Conservation (phyloP, 1,284 basidiomycete species). For the Rhodotorula sp. region DNA sequence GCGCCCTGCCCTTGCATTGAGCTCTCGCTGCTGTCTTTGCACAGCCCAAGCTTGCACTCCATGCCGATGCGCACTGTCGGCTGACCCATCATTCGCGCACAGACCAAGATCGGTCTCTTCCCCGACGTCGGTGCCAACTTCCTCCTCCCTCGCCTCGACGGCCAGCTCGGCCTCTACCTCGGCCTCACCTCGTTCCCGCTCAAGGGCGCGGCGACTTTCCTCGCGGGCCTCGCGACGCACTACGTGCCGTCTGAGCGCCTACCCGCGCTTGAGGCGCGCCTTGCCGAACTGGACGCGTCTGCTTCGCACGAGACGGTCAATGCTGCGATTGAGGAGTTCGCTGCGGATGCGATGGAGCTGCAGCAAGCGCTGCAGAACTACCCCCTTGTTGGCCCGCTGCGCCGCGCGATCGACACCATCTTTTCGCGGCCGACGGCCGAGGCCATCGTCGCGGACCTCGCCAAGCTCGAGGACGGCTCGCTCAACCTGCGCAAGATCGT, state of each 20-base stretch:
- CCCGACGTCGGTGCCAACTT: slow-evolving; percentile 92
- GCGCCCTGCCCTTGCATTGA: background rate
- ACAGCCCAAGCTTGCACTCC: background rate
- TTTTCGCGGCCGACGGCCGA: slow-evolving; percentile 72
- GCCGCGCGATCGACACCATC: slow-evolving; percentile 73
- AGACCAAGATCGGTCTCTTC: slow-evolving; percentile 56
- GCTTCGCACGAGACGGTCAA: slow-evolving; percentile 62
- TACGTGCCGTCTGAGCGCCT: slow-evolving; percentile 76
- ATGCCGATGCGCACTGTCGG: too few species aligned
- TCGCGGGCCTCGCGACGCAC: slow-evolving; percentile 81
- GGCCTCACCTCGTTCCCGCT: slow-evolving; percentile 80
- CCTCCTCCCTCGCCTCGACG: slow-evolving; percentile 87
- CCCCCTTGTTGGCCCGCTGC: slow-evolving; percentile 63
- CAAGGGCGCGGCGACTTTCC: slow-evolving; percentile 79
- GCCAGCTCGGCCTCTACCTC: slow-evolving; percentile 87
- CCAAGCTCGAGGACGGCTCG: slow-evolving; percentile 52
- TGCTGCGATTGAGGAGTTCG: slow-evolving; percentile 54
- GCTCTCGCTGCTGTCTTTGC: background rate
- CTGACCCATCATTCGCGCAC: background rate
- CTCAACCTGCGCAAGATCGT: slow-evolving; percentile 25
- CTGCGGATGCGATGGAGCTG: slow-evolving; percentile 68
- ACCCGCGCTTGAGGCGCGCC: slow-evolving; percentile 60
- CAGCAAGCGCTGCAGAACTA: slow-evolving; percentile 56
- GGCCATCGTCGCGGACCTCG: slow-evolving; percentile 66
- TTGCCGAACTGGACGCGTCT: slow-evolving; percentile 50